Base-by-base conservation (phyloP, 2,329 filamentous ascomycete genomes). In the Neofusicoccum parvum region DNA sequence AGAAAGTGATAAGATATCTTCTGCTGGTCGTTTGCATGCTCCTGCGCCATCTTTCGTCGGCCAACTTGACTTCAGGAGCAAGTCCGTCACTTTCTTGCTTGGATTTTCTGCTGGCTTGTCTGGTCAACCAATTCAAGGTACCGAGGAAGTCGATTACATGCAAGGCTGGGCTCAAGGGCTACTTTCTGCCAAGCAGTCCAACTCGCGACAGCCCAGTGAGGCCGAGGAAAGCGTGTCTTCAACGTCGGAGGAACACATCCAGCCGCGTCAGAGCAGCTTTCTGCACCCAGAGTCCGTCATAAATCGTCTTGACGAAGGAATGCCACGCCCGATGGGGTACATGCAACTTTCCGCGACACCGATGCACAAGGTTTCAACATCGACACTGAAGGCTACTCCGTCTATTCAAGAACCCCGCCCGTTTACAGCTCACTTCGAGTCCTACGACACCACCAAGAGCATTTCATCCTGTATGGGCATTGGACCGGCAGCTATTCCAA, bases 381-480 rank as follows among this genome's bases (percentile, higher is more conserved):
- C 49, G 2, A 64, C 62, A 14, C 11, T 64, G 49, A 64, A 64
- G 49, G 49, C 49, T 9, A 20, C 49, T 4, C 39, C 62, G 23
- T 34, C 39, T 2, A 10, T 17, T 15, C 15, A 37, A 34, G 56
- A 60, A 20, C 2, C n/a, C 7, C 56, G 56, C 2, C 56, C 56
- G 1, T 27, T 60, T 10, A 27, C 43, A 32, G 32, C 41, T 23
- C 56, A n/a, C 2, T 60, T 60, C 20, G 51, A 65, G 51, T 41
- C 43, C 32, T 49, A 43, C n/a, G 50, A 43, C n/a, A 54, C 53
- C n/a, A 51, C 27, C 54, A 59, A 32, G 20, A 65, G 64, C 46
- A 65, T 65, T 39, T 15, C 49, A 7, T 65, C 64, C 3, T 48
- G 41, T 27, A 65, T 65, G 64, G 54, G 54, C 11, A 37, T 65